Base-by-base conservation (phyloP, 106 monocot species). In the Allium fistulosum region DNA sequence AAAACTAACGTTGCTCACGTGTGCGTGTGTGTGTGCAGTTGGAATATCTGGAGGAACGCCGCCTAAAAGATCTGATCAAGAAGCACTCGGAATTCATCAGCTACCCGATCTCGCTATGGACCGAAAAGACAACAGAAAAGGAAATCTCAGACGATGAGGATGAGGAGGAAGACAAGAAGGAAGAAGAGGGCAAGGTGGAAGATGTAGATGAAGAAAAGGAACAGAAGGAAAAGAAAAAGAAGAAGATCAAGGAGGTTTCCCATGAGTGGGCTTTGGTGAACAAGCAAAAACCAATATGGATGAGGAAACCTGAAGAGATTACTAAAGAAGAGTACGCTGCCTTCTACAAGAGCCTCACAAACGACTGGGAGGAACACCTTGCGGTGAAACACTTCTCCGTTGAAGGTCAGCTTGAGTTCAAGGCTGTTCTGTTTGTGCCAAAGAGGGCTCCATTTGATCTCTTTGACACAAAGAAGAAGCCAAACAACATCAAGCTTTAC, bases 271-370 rank as follows among this genome's bases (percentile, higher is more conserved):
- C 76, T 66, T 15, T 82, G 26, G 72, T 89, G 17, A 89, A 89
- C 82, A 89, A 89, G 63, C 89, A 89, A 72, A 89, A 89, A 69
- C 89, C 89, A 4, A 89, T 89, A 72, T 89, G 89, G 89, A 89
- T 89, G 89, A 79, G 89, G 72, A 89, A 89, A 70, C 85, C 89
- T 9, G 89, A 89, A 49, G 89, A 89, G 72, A 89, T 89, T 17
- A 89, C 77, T 28, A 89, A 89, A 78, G 89, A 89, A 49, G 89
- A 89, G 72, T 89, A 89, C 72, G 82, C 84, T 65, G 89, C 89
- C 46, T 89, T 89, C 78, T 89, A 89, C 75, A 89, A 89, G 82
- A 82, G 82, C 69, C 77, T 89, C 22, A 89, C 89, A 45, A 89
- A 89, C 66, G 89, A 89, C 72, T 89, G 89, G 89, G 89, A 89